These are phyloP conservation scores for Xylariaceae sp. DNA, from an alignment of 2,329 filamentous ascomycete genomes.

Conservation along the genomic window DNA sequence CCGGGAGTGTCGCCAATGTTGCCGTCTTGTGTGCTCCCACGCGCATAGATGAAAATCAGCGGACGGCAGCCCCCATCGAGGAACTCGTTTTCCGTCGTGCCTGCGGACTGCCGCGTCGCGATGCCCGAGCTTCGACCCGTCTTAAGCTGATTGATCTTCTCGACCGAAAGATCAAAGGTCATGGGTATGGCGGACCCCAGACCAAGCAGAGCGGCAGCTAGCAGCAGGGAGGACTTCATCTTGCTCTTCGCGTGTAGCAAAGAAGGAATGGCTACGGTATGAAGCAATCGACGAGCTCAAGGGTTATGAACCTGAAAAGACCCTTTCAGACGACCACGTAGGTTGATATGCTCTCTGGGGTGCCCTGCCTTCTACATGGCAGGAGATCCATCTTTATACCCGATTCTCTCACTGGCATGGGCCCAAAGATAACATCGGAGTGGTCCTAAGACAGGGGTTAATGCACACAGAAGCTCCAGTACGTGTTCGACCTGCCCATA, in stretches of 20 bases:
- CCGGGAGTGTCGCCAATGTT: constrained; percentile 43
- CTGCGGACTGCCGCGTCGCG: constrained; percentile 1
- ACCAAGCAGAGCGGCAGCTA: constrained; percentile 22
- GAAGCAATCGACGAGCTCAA: neutral
- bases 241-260: constrained; percentile 1
- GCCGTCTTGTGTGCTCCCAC: constrained; percentile 47
- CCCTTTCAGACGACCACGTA: constrained; percentile 2
- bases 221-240: constrained; percentile 29
- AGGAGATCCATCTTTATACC: constrained; percentile 1
- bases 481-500: constrained; percentile 18
- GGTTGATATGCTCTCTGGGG: neutral
- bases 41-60: constrained; percentile 48
- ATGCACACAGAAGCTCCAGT: constrained; percentile 5
- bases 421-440: neutral
- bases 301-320: neutral
- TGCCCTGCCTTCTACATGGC: neutral
- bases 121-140: constrained; percentile 11
- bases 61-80: constrained; percentile 43
- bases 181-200: constrained; percentile 27
- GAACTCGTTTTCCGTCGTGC: constrained; percentile 44
- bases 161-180: constrained; percentile 24
- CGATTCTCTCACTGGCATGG: neutral
- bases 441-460: neutral
- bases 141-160: constrained; percentile 21
- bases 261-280: neutral